Evolutionary conservation across 2,329 filamentous ascomycete species (phyloP).

Genomic region (Lachnum nothofagi): DNA sequence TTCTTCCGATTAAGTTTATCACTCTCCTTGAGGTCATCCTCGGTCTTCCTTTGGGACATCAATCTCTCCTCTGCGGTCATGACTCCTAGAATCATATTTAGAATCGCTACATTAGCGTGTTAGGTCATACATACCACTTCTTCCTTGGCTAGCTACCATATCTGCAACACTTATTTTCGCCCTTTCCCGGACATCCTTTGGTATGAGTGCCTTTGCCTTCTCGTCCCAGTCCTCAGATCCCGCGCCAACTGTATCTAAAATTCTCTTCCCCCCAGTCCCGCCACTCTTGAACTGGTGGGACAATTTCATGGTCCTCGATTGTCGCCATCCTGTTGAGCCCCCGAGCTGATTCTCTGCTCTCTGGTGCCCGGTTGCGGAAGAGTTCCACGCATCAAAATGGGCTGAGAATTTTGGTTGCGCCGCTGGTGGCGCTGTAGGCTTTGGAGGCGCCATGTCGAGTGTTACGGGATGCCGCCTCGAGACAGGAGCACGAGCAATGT

Average conservation of each 20-base stretch:
- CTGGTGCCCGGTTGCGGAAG: slow-evolving; percentile 72
- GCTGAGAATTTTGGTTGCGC: slow-evolving; percentile 38
- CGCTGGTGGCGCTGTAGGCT: slow-evolving; percentile 20
- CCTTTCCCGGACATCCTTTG: slow-evolving; percentile 35
- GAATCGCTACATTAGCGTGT: slow-evolving; percentile 33
- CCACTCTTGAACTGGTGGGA: slow-evolving; percentile 60
- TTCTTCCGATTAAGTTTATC: slow-evolving; percentile 25
- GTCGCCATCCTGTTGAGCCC: slow-evolving; percentile 63
- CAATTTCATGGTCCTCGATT: slow-evolving; percentile 64
- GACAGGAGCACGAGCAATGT: too few species aligned
- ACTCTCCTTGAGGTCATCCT: slow-evolving; percentile 47
- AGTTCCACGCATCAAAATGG: slow-evolving; percentile 66
- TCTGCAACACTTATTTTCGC: slow-evolving; percentile 44
- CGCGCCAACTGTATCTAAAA: slow-evolving; percentile 61
- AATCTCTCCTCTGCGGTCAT: slow-evolving; percentile 19
- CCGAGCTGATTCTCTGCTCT: slow-evolving; percentile 62
- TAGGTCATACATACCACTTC: slow-evolving; percentile 7
- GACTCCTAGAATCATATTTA: slow-evolving; percentile 30
- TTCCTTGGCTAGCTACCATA: slow-evolving; percentile 47
- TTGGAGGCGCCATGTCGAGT: slow-evolving; percentile 22
- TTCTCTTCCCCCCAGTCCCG: slow-evolving; percentile 51
- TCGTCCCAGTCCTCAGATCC: slow-evolving; percentile 54
- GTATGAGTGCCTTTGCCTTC: slow-evolving; percentile 40
- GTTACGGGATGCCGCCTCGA: neutral
- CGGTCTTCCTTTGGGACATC: slow-evolving; percentile 38